Base-by-base conservation (phyloP, 371 early-diverging fungal genomes). In the Mucor velutinosus region DNA sequence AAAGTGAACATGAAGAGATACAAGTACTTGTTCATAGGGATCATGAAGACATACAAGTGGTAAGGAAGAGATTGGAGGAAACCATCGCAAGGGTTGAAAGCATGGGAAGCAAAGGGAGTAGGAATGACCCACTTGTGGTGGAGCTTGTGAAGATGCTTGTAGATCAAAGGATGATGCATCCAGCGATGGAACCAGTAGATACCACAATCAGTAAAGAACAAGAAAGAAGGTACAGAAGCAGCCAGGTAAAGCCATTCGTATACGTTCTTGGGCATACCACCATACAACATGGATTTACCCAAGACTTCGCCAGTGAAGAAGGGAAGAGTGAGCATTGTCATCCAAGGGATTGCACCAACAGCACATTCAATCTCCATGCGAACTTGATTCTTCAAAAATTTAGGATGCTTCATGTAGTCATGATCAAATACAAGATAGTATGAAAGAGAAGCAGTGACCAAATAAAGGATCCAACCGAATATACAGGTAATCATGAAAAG, bases 121-220 rank as follows among this genome's bases (percentile, higher is more conserved):
- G 96, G 93, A 14, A 98, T 76, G 21, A 85, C 71, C 87, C 87
- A 85, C 45, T 84, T 83, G 66, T 85, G 87, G 62, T 85, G 87
- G 64, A 82, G 80, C 84, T 73, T 98, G 86, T 98, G 98, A 43
- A 96, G 77, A 74, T 87, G 86, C 71, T 91, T 90, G 76, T 98
- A 97, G 37, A 97, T 72, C 58, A 78, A 65, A 56, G 94, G 96
- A 65, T 95, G 95, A 73, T 98, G 97, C 75, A 92, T 84, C 68
- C 86, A 85, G 17, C 97, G 92, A 78, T 97, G 97, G 69, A 96
- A 90, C 94, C 95, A 96, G 76, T 98, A 98, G 69, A 98, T 94
- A 60, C 93, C 87, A 73, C 87, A 92, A 71, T 98, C 98, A 37
- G 97, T 97, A 69, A 96, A 95, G 73, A 94, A 73, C 66, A 98